Percentiles rank a stretch among this genome's conserved stretches.
phyloP scores from a whole-genome alignment of 2,329 filamentous ascomycete genomes.

The Nannizzia gypsea region DNA sequence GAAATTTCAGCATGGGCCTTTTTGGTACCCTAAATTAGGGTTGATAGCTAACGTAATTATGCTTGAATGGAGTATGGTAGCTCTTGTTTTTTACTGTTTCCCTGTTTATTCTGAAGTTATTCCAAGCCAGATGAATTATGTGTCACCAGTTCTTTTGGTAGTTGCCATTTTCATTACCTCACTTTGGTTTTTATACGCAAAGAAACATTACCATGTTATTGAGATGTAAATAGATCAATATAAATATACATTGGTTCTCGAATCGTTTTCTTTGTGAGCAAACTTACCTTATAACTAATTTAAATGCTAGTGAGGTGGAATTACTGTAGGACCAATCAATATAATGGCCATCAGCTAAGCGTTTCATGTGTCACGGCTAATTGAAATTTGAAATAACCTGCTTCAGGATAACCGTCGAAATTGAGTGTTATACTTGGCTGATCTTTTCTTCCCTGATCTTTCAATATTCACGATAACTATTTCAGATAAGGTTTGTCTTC shows the following conservation, averaged over 20 bases:
- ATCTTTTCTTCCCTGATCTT: too few relatives aligned
- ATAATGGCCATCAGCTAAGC: too few relatives aligned
- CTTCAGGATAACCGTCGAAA: too few relatives aligned
- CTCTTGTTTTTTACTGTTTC: neutral
- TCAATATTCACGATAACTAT: too few relatives aligned
- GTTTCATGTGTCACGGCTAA: too few relatives aligned
- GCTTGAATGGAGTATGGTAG: neutral
- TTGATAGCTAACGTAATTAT: neutral
- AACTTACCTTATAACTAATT: too few relatives aligned
- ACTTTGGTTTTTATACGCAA: slow-evolving; percentile 2
- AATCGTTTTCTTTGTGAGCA: neutral
- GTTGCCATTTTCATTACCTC: neutral
- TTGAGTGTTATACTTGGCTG: too few relatives aligned
- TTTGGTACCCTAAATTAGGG: slow-evolving; percentile 1
- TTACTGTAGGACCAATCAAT: too few relatives aligned
- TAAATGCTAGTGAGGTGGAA: too few relatives aligned
- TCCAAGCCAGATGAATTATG: slow-evolving; percentile 3
- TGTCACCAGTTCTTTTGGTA: neutral
- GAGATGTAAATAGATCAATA: neutral
- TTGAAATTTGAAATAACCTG: too few relatives aligned
- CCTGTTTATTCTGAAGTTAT: neutral
- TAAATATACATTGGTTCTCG: neutral
- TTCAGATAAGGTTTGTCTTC: too few relatives aligned
- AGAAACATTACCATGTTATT: neutral
- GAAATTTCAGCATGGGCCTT: neutral